Base-by-base conservation (phyloP, 768 basidiomycete genomes). In the Lanmaoa rubissima region DNA sequence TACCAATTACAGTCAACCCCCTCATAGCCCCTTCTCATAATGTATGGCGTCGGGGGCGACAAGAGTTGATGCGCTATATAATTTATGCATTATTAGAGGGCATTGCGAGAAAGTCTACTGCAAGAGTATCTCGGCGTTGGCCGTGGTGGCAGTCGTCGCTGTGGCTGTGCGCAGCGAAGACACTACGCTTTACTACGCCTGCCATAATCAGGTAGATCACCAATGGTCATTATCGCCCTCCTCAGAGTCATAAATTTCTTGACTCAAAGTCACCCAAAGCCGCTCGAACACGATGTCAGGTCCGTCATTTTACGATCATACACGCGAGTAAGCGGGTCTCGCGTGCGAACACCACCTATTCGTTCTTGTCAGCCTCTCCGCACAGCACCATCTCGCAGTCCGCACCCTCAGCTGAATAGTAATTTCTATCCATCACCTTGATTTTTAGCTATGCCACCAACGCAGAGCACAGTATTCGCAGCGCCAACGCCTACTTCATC, bases 401-500 rank as follows among this genome's bases (percentile, higher is more conserved):
- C 42, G 42, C 39, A 49, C 46, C 14, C 19, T 14, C 26, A n/a
- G n/a, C n/a, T 32, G n/a, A 47, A 16, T 34, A 6, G 28, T 14
- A 11, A 4, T 17, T 19, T 12, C 16, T 16, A 26, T 35, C n/a
- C 48, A 38, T 16, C 31, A 13, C 43, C 28, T 26, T 10, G 19
- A 16, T 24, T 34, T 28, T 38, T 14, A 26, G 17, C n/a, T 17
- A 66, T 68, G 67, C 48, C 66, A 21, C 66, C 67, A 14, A 46
- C 61, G 10, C 61, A 48, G 48, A 49, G 52, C 51, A 56, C 49
- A 35, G 12, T 48, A 31, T 3, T 16, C 10, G 16, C 57, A 42
- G 34, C 36, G 1, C 31, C 55, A 16, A 47, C 46, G 0, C 32
- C 46, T 1, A 28, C n/a, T 10, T 26, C 57, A 10, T 35, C 48